phyloP scores from a whole-genome alignment of 352 stramenopile genomes.

The Phytophthora europaea region DNA sequence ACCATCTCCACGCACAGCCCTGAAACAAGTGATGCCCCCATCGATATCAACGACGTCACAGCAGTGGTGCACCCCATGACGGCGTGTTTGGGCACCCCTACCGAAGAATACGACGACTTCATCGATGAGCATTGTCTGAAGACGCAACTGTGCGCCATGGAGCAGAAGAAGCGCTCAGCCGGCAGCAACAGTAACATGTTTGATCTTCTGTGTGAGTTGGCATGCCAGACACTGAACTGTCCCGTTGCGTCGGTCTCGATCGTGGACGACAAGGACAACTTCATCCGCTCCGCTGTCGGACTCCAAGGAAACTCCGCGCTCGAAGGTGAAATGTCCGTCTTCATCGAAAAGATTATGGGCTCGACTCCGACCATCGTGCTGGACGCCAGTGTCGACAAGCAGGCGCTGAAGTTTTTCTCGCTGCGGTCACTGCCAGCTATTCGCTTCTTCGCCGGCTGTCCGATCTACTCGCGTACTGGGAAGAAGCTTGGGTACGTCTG shows the following conservation, averaged over 20 bases:
- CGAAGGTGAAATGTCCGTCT: constrained; percentile 66
- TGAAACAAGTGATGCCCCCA: constrained; percentile 9
- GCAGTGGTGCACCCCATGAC: constrained; percentile 51
- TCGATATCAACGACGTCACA: constrained; percentile 44
- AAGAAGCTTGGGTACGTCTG: constrained; percentile 85
- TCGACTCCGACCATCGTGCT: constrained; percentile 78
- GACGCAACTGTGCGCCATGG: constrained; percentile 63
- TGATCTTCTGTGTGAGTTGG: constrained; percentile 81
- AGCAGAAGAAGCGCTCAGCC: constrained; percentile 54
- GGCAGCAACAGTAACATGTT: constrained; percentile 79
- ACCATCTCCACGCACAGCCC: constrained; percentile 20
- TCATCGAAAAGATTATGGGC: constrained; percentile 86
- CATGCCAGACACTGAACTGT: constrained; percentile 84
- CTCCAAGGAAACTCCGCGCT: constrained; percentile 61
- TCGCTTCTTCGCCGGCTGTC: constrained; percentile 82
- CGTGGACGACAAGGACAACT: constrained; percentile 58
- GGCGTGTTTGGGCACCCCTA: constrained; percentile 26
- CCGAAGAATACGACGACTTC: constrained; percentile 71
- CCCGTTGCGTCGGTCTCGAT: constrained; percentile 84
- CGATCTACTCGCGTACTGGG: constrained; percentile 77
- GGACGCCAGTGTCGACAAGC: constrained; percentile 78
- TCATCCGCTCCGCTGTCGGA: constrained; percentile 60
- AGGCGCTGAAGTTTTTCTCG: constrained; percentile 67
- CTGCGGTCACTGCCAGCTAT: constrained; percentile 54
- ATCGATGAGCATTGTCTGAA: constrained; percentile 67